A percentile compares a stretch with the other conserved stretches of the same genome.
phyloP scores from a whole-genome alignment of 1,139 yeast genomes.

The Diutina siamensis region DNA sequence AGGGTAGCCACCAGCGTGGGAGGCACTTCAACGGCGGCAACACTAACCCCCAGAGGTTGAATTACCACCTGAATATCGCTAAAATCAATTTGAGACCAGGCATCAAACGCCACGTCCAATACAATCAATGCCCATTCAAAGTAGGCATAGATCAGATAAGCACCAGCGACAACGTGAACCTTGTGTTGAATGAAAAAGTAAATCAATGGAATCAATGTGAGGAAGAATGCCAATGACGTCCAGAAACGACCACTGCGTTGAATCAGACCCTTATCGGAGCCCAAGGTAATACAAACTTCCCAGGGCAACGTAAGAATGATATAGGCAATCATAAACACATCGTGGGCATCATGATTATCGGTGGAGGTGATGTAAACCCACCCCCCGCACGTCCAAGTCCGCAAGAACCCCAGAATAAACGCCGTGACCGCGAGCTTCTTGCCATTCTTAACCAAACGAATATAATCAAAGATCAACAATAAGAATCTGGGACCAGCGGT shows the following conservation, averaged over 20 bases:
- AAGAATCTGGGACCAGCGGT: conserved; percentile 84
- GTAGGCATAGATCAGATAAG: conserved; percentile 87
- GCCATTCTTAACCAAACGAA: conserved; percentile 23
- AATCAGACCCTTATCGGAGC: conserved; percentile 38
- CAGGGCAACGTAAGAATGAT: conserved; percentile 86
- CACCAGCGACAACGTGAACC: conserved; percentile 81
- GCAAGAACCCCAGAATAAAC: conserved; percentile 45
- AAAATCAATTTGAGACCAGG: conserved; percentile 68
- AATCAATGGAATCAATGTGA: conserved; percentile 63
- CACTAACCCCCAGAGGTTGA: neutral
- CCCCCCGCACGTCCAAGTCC: conserved; percentile 95
- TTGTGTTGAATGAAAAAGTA: conserved; percentile 91
- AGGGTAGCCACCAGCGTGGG: neutral
- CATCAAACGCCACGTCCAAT: conserved; percentile 75
- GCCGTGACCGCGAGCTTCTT: conserved; percentile 26
- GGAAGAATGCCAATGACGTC: conserved; percentile 54
- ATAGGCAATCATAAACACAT: conserved; percentile 86
- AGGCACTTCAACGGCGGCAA: too few species aligned
- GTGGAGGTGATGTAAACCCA: conserved; percentile 97
- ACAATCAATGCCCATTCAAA: conserved; percentile 86
- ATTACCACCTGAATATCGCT: conserved; percentile 7
- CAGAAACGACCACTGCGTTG: conserved; percentile 41
- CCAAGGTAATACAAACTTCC: conserved; percentile 53
- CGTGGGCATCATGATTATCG: conserved; percentile 95
- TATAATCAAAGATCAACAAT: conserved; percentile 50